Base-by-base conservation (phyloP, 805 yeast species). In the Komagataella kurtzmanii region DNA sequence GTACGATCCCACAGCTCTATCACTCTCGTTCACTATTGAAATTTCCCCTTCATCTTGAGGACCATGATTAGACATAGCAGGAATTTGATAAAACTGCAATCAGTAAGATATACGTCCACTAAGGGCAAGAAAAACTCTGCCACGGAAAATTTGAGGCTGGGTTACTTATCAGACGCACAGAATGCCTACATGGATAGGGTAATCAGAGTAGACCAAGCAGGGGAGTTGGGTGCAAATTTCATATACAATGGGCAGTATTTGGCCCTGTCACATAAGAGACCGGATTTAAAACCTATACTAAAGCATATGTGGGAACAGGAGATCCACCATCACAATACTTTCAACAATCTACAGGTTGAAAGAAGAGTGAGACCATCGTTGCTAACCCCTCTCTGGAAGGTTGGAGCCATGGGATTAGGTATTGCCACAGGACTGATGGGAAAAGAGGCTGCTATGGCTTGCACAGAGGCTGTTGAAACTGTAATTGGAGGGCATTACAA, bases 261-360 rank as follows among this genome's bases (percentile, higher is more conserved):
- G 45, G 89, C 89, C 2, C 70, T 93, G 50, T 79, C 85, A 10
- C 75, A 73, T 51, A 82, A 80, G 53, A 75, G 76, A 57, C 96
- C 96, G 1, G 79, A 81, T 53, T 70, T 91, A 53, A 87, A 81
- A 59, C 91, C 95, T 0, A 72, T 89, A 10, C 69, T 93, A 60
- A 78, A 81, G 60, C 97, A 93, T 63, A 93, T 93, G 99, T 90
- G 98, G 98, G 96, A 90, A 40, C 98, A 93, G 65, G 99, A 93
- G 61, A 74, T 91, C 43, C 88, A 83, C 58, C 99, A 93, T 61
- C 96, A 88, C 63, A 69, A 77, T 55, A 86, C 96, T 0, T 93
- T 93, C 69, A 85, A 93, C 63, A 65, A 73, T 2, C 70, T 91
- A 24, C 98, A 91, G 64, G 69, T 76, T 1, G 73, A 77, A 54